Percentiles rank a stretch among this genome's conserved stretches.
Evolutionary conservation across 164 flowering plant genomes (phyloP).

Genomic region (Tinospora cordifolia): DNA sequence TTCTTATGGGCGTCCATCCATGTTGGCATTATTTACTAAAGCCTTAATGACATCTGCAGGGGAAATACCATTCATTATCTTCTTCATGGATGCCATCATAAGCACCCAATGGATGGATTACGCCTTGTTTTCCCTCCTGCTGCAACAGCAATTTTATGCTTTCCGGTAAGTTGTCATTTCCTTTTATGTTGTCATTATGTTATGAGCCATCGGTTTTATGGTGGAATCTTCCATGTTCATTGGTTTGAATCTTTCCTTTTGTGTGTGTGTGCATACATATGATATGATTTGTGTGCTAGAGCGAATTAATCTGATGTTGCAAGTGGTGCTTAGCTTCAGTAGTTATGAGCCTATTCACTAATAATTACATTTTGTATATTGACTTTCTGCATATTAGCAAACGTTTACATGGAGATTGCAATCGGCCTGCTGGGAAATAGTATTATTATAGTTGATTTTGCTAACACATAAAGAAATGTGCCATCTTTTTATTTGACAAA

Average conservation of each 20-base stretch:
- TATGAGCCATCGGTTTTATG: background rate
- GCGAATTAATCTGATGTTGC: background rate
- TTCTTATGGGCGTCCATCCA: background rate
- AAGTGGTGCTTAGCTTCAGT: too few species aligned
- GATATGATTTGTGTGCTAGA: background rate
- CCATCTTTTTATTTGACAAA: too few species aligned
- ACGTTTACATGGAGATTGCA: too few species aligned
- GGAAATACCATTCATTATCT: constrained; percentile 87
- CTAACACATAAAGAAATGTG: too few species aligned
- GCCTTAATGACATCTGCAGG: constrained; percentile 33
- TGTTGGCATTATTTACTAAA: constrained; percentile 2
- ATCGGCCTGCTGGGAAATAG: too few species aligned
- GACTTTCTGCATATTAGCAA: too few species aligned
- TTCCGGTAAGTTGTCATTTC: constrained; percentile 45
- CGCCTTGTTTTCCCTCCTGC: constrained; percentile 97
- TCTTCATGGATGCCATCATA: constrained; percentile 97
- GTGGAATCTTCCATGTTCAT: background rate
- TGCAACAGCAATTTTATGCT: constrained; percentile 61
- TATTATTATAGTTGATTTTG: too few species aligned
- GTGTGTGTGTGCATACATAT: background rate
- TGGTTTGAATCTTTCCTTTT: background rate
- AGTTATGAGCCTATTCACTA: too few species aligned
- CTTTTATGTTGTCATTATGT: background rate
- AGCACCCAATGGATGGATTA: constrained; percentile 92
- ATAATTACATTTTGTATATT: too few species aligned